Conservation (phyloP, 1,284 basidiomycete genomes). For the Rhodotorula sp. region DNA sequence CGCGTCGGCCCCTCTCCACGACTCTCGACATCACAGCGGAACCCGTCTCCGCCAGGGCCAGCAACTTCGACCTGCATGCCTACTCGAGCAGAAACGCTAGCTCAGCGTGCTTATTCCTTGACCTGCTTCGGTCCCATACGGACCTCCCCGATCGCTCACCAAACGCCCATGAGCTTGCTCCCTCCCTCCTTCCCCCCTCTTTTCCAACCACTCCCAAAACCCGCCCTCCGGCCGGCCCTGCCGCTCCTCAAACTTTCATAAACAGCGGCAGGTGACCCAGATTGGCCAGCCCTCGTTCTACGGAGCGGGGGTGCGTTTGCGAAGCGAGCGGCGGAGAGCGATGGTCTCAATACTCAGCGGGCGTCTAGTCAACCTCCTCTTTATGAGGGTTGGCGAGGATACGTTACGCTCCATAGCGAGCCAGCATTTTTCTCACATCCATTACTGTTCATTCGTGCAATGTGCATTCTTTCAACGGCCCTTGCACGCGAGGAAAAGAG, state of each 20-base stretch:
- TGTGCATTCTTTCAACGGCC: background rate
- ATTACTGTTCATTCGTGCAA: too few relatives aligned
- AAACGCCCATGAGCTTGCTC: background rate
- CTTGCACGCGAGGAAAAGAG: background rate
- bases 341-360: constrained; percentile 29
- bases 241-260: background rate
- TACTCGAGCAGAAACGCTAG: too few relatives aligned
- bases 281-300: background rate
- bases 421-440: background rate
- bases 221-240: constrained; percentile 23
- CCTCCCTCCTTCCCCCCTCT: too few relatives aligned
- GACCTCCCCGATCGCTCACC: background rate
- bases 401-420: constrained; percentile 17
- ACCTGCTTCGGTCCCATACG: too few relatives aligned
- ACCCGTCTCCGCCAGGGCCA: too few relatives aligned
- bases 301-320: constrained; percentile 1
- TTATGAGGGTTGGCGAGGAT: constrained; percentile 3
- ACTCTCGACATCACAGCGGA: too few relatives aligned
- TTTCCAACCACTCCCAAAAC: background rate
- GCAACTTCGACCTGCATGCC: too few relatives aligned
- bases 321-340: constrained; percentile 20
- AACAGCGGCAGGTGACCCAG: constrained; percentile 6
- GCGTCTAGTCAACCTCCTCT: background rate
- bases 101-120: too few relatives aligned
- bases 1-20: too few relatives aligned